Evolutionary conservation across 2,329 filamentous ascomycete species (phyloP), one percentile per base, ranked within the genome.

Genomic region (Diaporthe caulivora): DNA sequence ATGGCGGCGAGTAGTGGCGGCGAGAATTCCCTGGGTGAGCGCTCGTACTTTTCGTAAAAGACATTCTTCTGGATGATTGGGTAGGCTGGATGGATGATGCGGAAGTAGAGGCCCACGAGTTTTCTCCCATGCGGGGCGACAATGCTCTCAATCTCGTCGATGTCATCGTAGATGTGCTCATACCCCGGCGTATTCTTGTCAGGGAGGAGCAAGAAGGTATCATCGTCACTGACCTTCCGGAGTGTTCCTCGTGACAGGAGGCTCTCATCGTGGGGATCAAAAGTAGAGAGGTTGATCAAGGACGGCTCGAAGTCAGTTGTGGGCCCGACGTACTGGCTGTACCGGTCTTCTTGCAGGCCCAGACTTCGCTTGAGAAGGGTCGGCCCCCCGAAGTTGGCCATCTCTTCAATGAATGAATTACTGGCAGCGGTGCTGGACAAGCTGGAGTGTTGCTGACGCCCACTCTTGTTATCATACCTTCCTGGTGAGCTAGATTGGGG

Each of bases 301-400:
- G 92, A 92, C 21, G 93, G 93, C 80, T 97, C 94, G 80, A 95
- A 94, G 78, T 95, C 93, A 67, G 94, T 95, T 67, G 93, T 96
- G 73, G 93, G 90, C 34, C 94, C 94, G 78, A 97, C 94, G 80
- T 96, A 94, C 83, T 94, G 93, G 83, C 93, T 95, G 81, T 93
- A 95, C 75, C 93, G 91, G 81, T 94, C 92, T 79, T 90, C 86
- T 81, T 96, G 94, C 77, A 97, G 87, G 74, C 94, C 94, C 73
- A 97, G 86, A 21, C 92, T 93, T 80, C 91, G 88, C 82, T 92
- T 92, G 73, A 93, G 86, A 78, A 92, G 85, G 73, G 90, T 91
- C 70, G 90, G 89, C 51, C 90, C 91, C 75, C 91, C 91, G 78
- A 92, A 89, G 81, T 92, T 92, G 80, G 91, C 91, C 89, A 93